Conservation (phyloP, 805 yeast genomes). For the Metschnikowia picachoensis region DNA sequence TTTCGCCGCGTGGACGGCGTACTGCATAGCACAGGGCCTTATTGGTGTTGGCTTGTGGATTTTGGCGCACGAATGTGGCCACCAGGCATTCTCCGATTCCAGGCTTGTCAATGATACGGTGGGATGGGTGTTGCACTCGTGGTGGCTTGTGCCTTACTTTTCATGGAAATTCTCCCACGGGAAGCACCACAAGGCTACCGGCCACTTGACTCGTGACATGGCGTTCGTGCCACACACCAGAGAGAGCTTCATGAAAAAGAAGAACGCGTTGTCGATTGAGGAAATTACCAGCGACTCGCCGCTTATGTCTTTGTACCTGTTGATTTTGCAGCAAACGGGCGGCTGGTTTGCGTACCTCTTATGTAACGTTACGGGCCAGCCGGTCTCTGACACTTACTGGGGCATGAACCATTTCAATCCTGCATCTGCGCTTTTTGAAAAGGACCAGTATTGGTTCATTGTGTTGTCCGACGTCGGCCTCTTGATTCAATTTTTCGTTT, state of each 20-base stretch:
- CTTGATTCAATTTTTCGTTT: conserved; percentile 44
- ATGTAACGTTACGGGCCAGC: conserved; percentile 75
- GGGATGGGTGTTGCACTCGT: conserved; percentile 82
- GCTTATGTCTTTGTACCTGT: conserved; percentile 49
- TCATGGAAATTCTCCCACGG: conserved; percentile 84
- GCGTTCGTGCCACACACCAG: conserved; percentile 75
- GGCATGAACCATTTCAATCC: conserved; percentile 70
- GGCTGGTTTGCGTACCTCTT: conserved; percentile 71
- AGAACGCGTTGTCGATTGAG: conserved; percentile 37
- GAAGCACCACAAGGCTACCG: conserved; percentile 88
- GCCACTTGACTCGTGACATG: conserved; percentile 77
- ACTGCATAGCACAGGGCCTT: conserved; percentile 55
- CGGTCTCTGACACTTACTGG: conserved; percentile 44
- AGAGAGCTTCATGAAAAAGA: conserved; percentile 45
- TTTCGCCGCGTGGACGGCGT: conserved; percentile 54
- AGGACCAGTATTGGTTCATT: conserved; percentile 67
- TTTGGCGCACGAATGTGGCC: conserved; percentile 90
- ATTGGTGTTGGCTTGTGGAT: conserved; percentile 81
- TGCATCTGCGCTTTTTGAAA: conserved; percentile 66
- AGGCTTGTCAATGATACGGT: conserved; percentile 68
- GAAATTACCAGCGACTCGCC: conserved; percentile 77
- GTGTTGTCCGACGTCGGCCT: conserved; percentile 73
- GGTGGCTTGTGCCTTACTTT: conserved; percentile 76
- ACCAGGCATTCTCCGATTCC: conserved; percentile 76
- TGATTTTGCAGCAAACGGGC: conserved; percentile 66